Conservation (phyloP, 176 grass and related monocot species). For the Oryza coarctata region DNA sequence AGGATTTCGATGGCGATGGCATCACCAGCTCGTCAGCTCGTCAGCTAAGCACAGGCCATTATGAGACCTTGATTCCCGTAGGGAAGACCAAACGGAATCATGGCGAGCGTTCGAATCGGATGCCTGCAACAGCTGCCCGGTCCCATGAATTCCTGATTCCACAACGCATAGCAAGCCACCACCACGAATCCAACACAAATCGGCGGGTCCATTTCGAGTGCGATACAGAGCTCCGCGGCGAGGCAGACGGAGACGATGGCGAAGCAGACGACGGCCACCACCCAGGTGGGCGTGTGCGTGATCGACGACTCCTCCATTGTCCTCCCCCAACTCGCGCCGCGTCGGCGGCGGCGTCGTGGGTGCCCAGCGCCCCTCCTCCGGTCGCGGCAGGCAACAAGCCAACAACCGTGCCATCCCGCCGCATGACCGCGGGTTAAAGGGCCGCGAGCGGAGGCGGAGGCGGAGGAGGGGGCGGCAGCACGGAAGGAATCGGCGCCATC, state of each 20-base stretch:
- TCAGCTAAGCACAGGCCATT: not conserved
- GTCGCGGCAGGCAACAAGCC: too few species aligned
- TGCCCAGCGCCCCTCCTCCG: not conserved
- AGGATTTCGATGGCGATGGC: not conserved
- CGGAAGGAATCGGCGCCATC: too few species aligned
- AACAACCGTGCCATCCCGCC: too few species aligned
- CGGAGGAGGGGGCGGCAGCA: too few species aligned
- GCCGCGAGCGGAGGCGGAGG: too few species aligned
- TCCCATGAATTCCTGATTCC: not conserved
- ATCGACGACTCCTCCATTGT: constrained; percentile 32
- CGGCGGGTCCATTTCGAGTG: not conserved
- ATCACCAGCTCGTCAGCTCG: not conserved
- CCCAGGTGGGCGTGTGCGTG: constrained; percentile 75
- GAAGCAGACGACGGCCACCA: constrained; percentile 68
- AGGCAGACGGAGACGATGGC: constrained; percentile 73
- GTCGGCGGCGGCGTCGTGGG: not conserved
- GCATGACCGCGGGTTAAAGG: too few species aligned
- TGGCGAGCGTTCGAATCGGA: not conserved
- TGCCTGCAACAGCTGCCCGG: not conserved
- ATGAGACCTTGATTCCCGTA: too few species aligned
- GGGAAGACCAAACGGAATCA: not conserved
- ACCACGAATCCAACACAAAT: not conserved
- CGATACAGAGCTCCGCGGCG: constrained; percentile 33
- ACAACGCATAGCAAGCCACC: not conserved
- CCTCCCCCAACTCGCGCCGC: not conserved